phyloP scores from a whole-genome alignment of 176 grass and related monocot genomes.

The Phoenix roebelenii region DNA sequence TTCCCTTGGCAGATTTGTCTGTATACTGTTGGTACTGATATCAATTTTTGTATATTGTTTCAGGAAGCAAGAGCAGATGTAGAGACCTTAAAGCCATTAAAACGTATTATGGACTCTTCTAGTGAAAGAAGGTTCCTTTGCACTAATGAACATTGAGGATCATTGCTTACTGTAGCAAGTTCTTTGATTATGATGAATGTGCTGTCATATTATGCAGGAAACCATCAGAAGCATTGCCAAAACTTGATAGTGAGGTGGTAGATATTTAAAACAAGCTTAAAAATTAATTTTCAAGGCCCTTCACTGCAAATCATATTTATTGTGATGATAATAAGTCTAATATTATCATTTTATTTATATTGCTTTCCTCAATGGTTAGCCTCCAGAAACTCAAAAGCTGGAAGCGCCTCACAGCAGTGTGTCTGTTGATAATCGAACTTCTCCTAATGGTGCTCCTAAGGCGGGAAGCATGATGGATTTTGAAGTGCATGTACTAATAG shows the following conservation, averaged over 20 bases:
- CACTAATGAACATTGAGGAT: slow-evolving; percentile 15
- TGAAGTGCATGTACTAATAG: slow-evolving; percentile 54
- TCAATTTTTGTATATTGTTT: slow-evolving; percentile 18
- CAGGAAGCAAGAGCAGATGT: slow-evolving; percentile 36
- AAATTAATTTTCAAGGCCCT: background rate
- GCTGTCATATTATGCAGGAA: slow-evolving; percentile 47
- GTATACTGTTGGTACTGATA: no score
- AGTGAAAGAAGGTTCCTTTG: slow-evolving; percentile 30
- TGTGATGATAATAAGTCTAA: background rate
- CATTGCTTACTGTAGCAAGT: background rate
- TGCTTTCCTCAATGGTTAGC: slow-evolving; percentile 27
- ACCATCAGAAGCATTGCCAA: slow-evolving; percentile 38
- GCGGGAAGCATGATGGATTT: slow-evolving; percentile 46
- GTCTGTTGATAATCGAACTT: slow-evolving; percentile 24
- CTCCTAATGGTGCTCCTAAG: slow-evolving; percentile 20
- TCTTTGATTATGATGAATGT: slow-evolving; percentile 24
- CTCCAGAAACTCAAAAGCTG: slow-evolving; percentile 31
- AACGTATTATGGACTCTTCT: slow-evolving; percentile 38
- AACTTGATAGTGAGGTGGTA: slow-evolving; percentile 31
- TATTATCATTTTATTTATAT: slow-evolving; percentile 24
- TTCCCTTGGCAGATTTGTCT: background rate
- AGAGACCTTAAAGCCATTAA: slow-evolving; percentile 33
- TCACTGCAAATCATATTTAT: background rate
- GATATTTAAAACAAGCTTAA: slow-evolving; percentile 3
- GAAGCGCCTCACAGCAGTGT: slow-evolving; percentile 14